Base-by-base conservation (phyloP, 176 grass and related monocot genomes). In the Juncus effusus region DNA sequence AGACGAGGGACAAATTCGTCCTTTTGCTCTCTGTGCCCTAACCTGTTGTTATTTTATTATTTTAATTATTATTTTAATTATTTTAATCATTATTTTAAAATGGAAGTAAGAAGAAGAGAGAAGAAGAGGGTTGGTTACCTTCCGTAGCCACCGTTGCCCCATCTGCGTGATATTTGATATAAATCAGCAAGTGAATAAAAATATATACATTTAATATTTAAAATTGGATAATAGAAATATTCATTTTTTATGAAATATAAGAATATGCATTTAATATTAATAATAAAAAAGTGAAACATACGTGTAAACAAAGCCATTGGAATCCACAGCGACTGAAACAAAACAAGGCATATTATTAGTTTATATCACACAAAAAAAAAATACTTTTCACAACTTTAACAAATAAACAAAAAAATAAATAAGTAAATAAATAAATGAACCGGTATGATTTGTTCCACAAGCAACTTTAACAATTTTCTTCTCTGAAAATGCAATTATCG, bases 241-340 rank as follows among this genome's bases (percentile, higher is more conserved):
- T 28, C 19, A 28, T 28, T 28, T 28, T 50, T 40, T 4, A 63
- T 13, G 38, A 66, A 64, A 28, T 62, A 40, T 14, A 56, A 44
- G n/a, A 50, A 54, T 54, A 82, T 16, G 69, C 3, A 35, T 79
- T 40, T 64, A 64, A 77, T 60, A 69, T 4, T 81, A 64, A 63
- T 53, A 57, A 64, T 77, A 62, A 63, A 72, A 69, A 53, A 28
- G 19, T 0, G 19, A 28, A 28, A 82, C 85, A 75, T 99, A 99
- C 94, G 94, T 99, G 80, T 99, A 99, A 87, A 99, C 94, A 84
- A 78, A 99, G 53, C 94, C 94, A 75, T 73, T 89, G 63, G 88
- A 99, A 84, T 99, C 94, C 44, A 89, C 85, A 80, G 94, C 94
- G 70, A 99, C 94, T 99, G 83, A 60, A 84, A 76, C 19, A 80